Evolutionary conservation across 2,329 filamentous ascomycete species (phyloP).

Genomic region (Cytospora piceicola): DNA sequence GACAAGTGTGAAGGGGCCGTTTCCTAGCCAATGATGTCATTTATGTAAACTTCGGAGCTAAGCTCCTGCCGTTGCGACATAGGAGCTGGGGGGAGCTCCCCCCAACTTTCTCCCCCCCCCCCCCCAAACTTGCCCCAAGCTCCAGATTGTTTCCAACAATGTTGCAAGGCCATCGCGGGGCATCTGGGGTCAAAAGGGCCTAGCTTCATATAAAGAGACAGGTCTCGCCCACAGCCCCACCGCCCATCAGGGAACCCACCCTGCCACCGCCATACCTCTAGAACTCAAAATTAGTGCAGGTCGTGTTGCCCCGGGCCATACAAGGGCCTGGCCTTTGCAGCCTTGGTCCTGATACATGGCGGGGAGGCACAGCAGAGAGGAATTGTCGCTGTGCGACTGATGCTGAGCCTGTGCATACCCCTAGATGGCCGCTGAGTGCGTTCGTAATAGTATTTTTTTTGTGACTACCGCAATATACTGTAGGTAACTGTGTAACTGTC

Average conservation of each 20-base stretch:
- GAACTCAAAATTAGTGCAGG: neutral
- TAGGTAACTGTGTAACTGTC: neutral
- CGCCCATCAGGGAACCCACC: neutral
- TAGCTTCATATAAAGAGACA: neutral
- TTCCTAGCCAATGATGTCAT: neutral
- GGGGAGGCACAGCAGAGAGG: neutral
- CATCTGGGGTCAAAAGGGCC: conserved; percentile 4
- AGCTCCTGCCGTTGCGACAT: conserved; percentile 4
- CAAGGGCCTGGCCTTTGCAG: too few relatives aligned
- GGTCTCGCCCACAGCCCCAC: neutral
- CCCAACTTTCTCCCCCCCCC: neutral
- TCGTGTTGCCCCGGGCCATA: neutral
- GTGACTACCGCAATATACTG: neutral
- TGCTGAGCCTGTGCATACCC: neutral
- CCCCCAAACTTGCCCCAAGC: neutral
- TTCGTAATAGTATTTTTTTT: neutral
- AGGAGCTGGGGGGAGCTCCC: neutral
- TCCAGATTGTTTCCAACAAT: neutral
- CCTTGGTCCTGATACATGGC: neutral
- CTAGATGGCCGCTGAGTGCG: neutral
- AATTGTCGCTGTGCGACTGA: neutral
- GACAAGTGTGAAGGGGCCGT: neutral
- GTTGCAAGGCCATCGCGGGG: neutral
- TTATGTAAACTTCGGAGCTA: neutral
- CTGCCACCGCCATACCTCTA: neutral